phyloP scores from a whole-genome alignment of 2,329 filamentous ascomycete genomes.

The Ophiosphaerella herpotricha region DNA sequence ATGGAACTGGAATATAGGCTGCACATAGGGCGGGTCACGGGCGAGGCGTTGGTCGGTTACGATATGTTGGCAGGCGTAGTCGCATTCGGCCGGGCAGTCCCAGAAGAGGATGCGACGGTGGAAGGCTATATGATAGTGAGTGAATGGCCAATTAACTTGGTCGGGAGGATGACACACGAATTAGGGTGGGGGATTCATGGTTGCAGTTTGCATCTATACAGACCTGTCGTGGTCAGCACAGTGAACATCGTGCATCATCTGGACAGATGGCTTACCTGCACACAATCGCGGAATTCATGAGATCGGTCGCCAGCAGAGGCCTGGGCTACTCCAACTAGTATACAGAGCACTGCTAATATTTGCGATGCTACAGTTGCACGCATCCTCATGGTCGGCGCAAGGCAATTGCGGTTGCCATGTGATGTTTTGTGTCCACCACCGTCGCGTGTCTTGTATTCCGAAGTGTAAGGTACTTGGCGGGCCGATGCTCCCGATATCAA shows the following conservation, averaged over 20 bases:
- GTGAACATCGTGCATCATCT: not conserved
- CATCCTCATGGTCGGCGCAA: constrained; percentile 32
- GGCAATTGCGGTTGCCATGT: constrained; percentile 15
- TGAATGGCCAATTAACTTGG: not conserved
- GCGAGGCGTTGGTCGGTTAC: constrained; percentile 74
- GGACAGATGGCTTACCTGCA: constrained; percentile 65
- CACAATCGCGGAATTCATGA: constrained; percentile 85
- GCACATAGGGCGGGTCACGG: constrained; percentile 64
- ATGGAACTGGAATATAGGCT: constrained; percentile 86
- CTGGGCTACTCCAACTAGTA: constrained; percentile 46
- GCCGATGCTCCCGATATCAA: not conserved
- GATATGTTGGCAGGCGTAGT: constrained; percentile 96
- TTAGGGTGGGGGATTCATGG: constrained; percentile 60
- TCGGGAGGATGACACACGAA: constrained; percentile 64
- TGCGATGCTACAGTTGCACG: constrained; percentile 29
- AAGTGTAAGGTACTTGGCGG: constrained; percentile 8
- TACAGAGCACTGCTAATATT: constrained; percentile 25
- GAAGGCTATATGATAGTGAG: constrained; percentile 62
- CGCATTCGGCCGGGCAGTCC: constrained; percentile 92
- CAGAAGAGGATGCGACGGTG: constrained; percentile 87
- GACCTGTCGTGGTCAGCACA: constrained; percentile 58
- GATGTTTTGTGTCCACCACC: constrained; percentile 11
- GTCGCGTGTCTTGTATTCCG: constrained; percentile 11
- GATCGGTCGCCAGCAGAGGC: constrained; percentile 84
- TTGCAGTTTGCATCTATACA: constrained; percentile 81